These are phyloP conservation scores for Patellifolia procumbens DNA, from an alignment of 179 eudicot genomes.

Conservation along the genomic window DNA sequence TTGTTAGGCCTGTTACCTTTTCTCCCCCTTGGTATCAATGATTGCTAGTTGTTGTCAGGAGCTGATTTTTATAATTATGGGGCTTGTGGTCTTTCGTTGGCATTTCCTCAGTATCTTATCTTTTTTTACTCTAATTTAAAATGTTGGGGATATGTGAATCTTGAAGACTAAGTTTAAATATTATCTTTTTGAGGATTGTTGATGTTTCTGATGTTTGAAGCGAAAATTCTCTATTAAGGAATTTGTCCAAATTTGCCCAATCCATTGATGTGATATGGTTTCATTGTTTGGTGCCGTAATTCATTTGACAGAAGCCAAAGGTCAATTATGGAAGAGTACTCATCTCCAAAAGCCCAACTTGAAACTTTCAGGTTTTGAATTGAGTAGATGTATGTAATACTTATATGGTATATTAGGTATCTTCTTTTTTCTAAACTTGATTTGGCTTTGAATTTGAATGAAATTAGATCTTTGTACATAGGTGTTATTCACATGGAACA, in stretches of 20 bases:
- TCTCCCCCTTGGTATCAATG: not conserved
- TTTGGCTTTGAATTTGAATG: not conserved
- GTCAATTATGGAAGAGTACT: not conserved
- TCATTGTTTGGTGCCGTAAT: not conserved
- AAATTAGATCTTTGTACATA: not conserved
- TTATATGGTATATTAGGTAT: not conserved
- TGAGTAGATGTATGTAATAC: not conserved
- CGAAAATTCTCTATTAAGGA: no score
- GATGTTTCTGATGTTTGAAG: not conserved
- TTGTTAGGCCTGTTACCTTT: no score
- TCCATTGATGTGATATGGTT: not conserved
- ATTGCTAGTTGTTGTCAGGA: not conserved
- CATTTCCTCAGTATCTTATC: not conserved
- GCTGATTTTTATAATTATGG: not conserved
- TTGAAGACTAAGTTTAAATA: not conserved
- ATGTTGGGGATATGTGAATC: not conserved
- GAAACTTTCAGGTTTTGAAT: not conserved
- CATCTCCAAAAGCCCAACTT: not conserved
- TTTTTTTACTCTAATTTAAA: not conserved
- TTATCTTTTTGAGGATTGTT: not conserved
- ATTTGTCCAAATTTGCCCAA: not conserved
- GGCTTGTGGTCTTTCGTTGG: not conserved
- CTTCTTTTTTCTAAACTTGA: not conserved
- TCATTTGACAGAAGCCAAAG: not conserved
- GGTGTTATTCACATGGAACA: not conserved